Conservation (phyloP, 306 rosid genomes). For the Canavalia gladiata region DNA sequence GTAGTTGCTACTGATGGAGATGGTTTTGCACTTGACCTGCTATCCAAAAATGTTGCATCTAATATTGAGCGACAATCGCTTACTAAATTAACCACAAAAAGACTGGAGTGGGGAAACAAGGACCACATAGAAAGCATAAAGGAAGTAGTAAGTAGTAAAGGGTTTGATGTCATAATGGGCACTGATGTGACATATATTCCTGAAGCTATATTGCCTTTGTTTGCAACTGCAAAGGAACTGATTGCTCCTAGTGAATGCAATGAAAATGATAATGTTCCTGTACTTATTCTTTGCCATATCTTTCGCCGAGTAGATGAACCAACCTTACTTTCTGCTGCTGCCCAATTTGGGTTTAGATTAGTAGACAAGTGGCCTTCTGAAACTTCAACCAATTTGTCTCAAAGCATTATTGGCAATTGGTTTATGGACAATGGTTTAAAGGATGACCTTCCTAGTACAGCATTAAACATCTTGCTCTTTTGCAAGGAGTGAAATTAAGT, state of each 20-base stretch:
- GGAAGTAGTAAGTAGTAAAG: conserved; percentile 53
- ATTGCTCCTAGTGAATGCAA: conserved; percentile 56
- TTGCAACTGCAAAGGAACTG: conserved; percentile 79
- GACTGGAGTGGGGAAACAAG: conserved; percentile 79
- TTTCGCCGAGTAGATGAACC: conserved; percentile 83
- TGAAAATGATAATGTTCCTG: conserved; percentile 47
- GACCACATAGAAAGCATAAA: conserved; percentile 73
- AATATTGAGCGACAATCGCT: conserved; percentile 63
- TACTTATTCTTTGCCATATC: conserved; percentile 80
- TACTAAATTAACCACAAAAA: conserved; percentile 59
- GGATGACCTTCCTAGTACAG: conserved; percentile 62
- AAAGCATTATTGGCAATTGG: conserved; percentile 65
- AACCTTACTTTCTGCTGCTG: conserved; percentile 75
- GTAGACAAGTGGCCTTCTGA: conserved; percentile 73
- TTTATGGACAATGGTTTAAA: conserved; percentile 58
- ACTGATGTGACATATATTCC: conserved; percentile 87
- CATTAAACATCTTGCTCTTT: conserved; percentile 78
- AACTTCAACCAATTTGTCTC: conserved; percentile 47
- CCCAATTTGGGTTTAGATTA: conserved; percentile 67
- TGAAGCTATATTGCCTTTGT: conserved; percentile 83
- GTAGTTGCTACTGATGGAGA: conserved; percentile 94
- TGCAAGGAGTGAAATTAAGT: conserved; percentile 49
- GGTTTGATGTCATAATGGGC: conserved; percentile 85
- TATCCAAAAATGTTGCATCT: conserved; percentile 66
- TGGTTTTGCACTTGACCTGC: conserved; percentile 68